Percentiles rank a stretch among this genome's conserved stretches.
phyloP scores from a whole-genome alignment of 805 yeast genomes.

The Candida succiphila region DNA sequence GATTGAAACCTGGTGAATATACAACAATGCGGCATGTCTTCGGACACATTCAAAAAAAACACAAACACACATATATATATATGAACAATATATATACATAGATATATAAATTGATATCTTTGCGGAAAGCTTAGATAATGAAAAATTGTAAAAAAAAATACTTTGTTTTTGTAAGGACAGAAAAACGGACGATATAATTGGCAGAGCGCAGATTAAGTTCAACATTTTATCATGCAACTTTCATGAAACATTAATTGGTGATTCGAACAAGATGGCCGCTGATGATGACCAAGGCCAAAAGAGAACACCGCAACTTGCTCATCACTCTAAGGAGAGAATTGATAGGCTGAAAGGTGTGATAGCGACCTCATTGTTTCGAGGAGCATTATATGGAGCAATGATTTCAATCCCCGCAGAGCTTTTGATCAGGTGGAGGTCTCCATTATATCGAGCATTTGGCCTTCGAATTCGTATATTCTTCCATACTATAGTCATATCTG shows the following conservation, averaged over 20 bases:
- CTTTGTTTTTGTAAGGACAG: too few relatives aligned
- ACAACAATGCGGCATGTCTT: too few relatives aligned
- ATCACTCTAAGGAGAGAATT: conserved; percentile 15
- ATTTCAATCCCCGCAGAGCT: conserved; percentile 27
- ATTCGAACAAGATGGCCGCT: neutral
- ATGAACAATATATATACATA: neutral
- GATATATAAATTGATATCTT: too few relatives aligned
- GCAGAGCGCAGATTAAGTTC: too few relatives aligned
- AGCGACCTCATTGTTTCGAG: conserved; percentile 20
- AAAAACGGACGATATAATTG: too few relatives aligned
- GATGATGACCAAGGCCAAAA: neutral
- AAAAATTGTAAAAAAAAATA: too few relatives aligned
- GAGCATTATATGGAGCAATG: conserved; percentile 27
- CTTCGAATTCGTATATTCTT: conserved; percentile 24
- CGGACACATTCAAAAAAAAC: neutral
- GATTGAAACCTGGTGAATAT: too few relatives aligned
- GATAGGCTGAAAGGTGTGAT: conserved; percentile 18
- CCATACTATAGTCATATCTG: conserved; percentile 26
- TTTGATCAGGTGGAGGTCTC: conserved; percentile 25
- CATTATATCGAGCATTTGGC: conserved; percentile 26
- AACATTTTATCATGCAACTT: too few relatives aligned
- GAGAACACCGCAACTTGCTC: conserved; percentile 6
- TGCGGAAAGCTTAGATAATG: too few relatives aligned
- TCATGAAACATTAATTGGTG: neutral
- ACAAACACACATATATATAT: neutral